A percentile compares a stretch with the other conserved stretches of the same genome.
Evolutionary conservation across 176 grass and related monocot species (phyloP).

Genomic region (Rhynchospora pubera): DNA sequence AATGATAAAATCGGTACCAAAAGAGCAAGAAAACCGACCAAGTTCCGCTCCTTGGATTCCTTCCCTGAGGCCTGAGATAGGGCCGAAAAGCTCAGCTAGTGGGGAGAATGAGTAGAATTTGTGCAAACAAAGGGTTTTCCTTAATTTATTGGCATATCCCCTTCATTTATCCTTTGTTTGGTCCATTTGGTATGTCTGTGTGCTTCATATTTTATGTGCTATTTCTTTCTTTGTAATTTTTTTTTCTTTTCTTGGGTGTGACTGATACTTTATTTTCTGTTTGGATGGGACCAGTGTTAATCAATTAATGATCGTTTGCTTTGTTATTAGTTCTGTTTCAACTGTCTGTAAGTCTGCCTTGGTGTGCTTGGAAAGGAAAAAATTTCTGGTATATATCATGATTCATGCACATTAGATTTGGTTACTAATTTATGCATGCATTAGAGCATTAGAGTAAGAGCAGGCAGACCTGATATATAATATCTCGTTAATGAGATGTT

Average conservation of each 20-base stretch:
- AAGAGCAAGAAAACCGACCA: constrained; percentile 22
- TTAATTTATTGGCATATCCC: not conserved
- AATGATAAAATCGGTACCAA: not conserved
- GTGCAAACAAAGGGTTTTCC: not conserved
- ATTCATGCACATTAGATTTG: not conserved
- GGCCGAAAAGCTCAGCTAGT: not conserved
- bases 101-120: not conserved
- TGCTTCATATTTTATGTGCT: not conserved
- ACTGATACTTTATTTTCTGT: not conserved
- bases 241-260: not conserved
- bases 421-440: not conserved
- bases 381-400: not conserved
- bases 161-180: not conserved
- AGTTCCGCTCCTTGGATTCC: constrained; percentile 18
- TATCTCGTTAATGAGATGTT: not conserved
- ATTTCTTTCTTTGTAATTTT: not conserved
- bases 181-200: not conserved
- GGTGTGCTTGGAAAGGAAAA: not conserved
- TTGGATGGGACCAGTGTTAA: not conserved
- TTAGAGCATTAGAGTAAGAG: not conserved
- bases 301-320: not conserved
- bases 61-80: not conserved
- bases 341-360: not conserved
- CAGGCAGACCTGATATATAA: not conserved
- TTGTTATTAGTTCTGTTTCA: not conserved